phyloP scores from a whole-genome alignment of 805 yeast genomes.

The Spathaspora sp. region DNA sequence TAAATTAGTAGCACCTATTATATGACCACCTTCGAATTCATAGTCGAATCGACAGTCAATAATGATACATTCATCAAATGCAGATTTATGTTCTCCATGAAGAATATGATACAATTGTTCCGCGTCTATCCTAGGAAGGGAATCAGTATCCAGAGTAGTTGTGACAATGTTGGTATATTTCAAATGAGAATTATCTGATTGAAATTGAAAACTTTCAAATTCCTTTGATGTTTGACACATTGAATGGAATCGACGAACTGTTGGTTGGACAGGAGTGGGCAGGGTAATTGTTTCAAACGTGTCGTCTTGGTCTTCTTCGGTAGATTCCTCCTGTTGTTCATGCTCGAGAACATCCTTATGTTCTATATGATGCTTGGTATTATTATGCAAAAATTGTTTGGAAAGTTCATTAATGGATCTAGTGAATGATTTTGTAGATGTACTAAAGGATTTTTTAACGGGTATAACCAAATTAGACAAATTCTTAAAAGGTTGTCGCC shows the following conservation, averaged over 20 bases:
- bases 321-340: constrained; percentile 1
- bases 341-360: constrained; percentile 1
- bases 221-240: constrained; percentile 55
- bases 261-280: constrained; percentile 4
- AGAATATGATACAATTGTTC: constrained; percentile 55
- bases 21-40: constrained; percentile 92
- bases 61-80: constrained; percentile 55
- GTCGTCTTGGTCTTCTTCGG: constrained; percentile 10
- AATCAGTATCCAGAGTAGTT: constrained; percentile 43
- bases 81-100: constrained; percentile 45
- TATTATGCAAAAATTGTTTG: constrained; percentile 5
- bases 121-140: constrained; percentile 66
- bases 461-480: constrained; percentile 22
- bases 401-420: constrained; percentile 17
- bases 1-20: constrained; percentile 75
- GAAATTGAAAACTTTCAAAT: constrained; percentile 15
- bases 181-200: constrained; percentile 29
- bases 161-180: constrained; percentile 24
- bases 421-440: constrained; percentile 17
- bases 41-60: constrained; percentile 92
- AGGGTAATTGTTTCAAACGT: constrained; percentile 13
- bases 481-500: constrained; percentile 25
- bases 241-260: constrained; percentile 49
- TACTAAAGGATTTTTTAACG: constrained; percentile 17
- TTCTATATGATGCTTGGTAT: background rate